Evolutionary conservation across 805 yeast species (phyloP).

Genomic region (Starmerella bacillaris): DNA sequence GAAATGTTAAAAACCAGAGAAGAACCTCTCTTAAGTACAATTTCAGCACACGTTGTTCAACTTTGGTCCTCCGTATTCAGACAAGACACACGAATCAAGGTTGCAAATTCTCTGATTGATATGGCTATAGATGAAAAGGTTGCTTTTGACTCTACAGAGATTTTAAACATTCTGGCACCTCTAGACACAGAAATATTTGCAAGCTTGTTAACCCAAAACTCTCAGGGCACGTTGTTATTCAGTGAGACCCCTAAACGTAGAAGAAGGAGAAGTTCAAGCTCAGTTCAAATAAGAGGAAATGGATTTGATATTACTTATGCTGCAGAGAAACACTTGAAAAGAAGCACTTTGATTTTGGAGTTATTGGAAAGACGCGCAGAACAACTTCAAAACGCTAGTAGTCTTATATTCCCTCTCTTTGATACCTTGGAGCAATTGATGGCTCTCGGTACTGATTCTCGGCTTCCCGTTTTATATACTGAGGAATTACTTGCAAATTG

Average conservation of each 20-base stretch:
- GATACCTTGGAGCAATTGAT: slow-evolving; percentile 25
- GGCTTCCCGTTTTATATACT: slow-evolving; percentile 73
- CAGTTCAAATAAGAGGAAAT: slow-evolving; percentile 39
- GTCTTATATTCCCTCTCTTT: slow-evolving; percentile 22
- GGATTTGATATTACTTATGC: slow-evolving; percentile 38
- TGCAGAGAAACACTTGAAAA: slow-evolving; percentile 64
- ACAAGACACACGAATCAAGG: slow-evolving; percentile 35
- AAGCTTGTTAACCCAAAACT: slow-evolving; percentile 31
- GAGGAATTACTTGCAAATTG: slow-evolving; percentile 82
- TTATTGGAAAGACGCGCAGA: slow-evolving; percentile 38
- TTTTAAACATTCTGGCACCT: slow-evolving; percentile 32
- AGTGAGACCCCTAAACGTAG: slow-evolving; percentile 32
- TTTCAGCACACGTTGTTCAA: slow-evolving; percentile 34
- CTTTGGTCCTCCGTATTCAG: slow-evolving; percentile 38
- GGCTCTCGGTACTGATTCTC: slow-evolving; percentile 73
- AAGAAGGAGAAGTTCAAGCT: slow-evolving; percentile 55
- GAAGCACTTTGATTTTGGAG: slow-evolving; percentile 63
- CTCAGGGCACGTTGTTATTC: slow-evolving; percentile 23
- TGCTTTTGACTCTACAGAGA: slow-evolving; percentile 29
- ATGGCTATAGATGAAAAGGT: slow-evolving; percentile 29
- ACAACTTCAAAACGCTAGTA: slow-evolving; percentile 9
- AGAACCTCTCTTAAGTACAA: slow-evolving; percentile 26
- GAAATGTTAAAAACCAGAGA: slow-evolving; percentile 31
- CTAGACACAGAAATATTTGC: slow-evolving; percentile 44
- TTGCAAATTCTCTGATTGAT: slow-evolving; percentile 45